Percentiles rank a stretch among this genome's conserved stretches.
phyloP scores from a whole-genome alignment of 2,329 filamentous ascomycete species.

The Xylariomycetidae sp. region DNA sequence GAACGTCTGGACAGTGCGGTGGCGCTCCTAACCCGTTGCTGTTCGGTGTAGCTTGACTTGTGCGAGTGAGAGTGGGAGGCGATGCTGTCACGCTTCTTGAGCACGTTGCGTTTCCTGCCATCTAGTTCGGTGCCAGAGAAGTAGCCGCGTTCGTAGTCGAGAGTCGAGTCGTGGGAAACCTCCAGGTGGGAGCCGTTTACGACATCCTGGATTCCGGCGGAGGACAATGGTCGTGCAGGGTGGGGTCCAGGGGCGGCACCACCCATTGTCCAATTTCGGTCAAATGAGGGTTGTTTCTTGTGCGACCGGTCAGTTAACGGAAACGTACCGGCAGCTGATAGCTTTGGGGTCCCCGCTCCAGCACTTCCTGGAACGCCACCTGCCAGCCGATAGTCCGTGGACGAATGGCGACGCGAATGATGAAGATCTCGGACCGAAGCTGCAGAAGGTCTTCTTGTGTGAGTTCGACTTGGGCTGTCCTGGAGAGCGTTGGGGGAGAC shows the following conservation, averaged over 20 bases:
- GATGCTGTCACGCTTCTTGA: slow-evolving; percentile 69
- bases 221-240: slow-evolving; percentile 44
- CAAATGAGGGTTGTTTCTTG: slow-evolving; percentile 64
- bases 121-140: slow-evolving; percentile 88
- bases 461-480: slow-evolving; percentile 43
- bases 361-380: slow-evolving; percentile 27
- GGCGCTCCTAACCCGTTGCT: slow-evolving; percentile 61
- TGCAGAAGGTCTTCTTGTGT: slow-evolving; percentile 64
- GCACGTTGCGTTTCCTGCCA: slow-evolving; percentile 61
- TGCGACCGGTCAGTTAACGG: slow-evolving; percentile 37
- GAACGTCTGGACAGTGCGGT: slow-evolving; percentile 67
- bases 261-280: slow-evolving; percentile 63
- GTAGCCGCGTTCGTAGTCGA: slow-evolving; percentile 79
- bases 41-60: slow-evolving; percentile 71
- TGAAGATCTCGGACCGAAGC: slow-evolving; percentile 77
- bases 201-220: slow-evolving; percentile 43
- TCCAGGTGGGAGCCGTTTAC: slow-evolving; percentile 31
- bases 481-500: slow-evolving; percentile 32
- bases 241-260: slow-evolving; percentile 35
- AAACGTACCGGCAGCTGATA: slow-evolving; percentile 37
- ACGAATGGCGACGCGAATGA: slow-evolving; percentile 81
- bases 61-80: slow-evolving; percentile 61
- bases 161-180: slow-evolving; percentile 37
- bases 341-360: slow-evolving; percentile 37
- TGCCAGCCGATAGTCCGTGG: slow-evolving; percentile 62